phyloP scores from a whole-genome alignment of 2,329 filamentous ascomycete species.

The Nothopassalora personata region DNA sequence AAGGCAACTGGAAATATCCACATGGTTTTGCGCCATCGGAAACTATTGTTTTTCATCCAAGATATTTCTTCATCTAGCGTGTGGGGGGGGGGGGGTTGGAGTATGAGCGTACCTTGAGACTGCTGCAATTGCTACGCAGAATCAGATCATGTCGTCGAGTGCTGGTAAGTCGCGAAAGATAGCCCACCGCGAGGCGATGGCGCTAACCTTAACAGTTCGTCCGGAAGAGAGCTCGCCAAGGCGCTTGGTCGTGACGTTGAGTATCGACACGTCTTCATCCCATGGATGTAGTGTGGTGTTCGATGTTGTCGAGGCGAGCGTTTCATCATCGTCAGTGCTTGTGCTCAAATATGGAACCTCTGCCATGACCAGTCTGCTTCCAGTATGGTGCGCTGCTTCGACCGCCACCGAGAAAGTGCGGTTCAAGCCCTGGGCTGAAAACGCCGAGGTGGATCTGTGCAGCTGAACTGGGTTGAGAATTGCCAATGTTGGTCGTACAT shows the following conservation, averaged over 20 bases:
- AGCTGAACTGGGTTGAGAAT: conserved; percentile 61
- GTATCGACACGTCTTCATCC: conserved; percentile 44
- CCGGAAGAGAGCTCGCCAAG: conserved; percentile 40
- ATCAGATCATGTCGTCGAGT: conserved; percentile 2
- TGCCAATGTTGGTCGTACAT: conserved; percentile 47
- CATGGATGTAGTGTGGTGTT: conserved; percentile 30
- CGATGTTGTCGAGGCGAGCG: neutral
- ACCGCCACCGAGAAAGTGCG: conserved; percentile 58
- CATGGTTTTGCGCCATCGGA: conserved; percentile 1
- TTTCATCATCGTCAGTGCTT: neutral
- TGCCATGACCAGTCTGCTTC: conserved; percentile 37
- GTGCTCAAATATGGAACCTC: conserved; percentile 26
- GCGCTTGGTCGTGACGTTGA: conserved; percentile 43
- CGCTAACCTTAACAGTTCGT: conserved; percentile 40
- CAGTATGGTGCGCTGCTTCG: conserved; percentile 49
- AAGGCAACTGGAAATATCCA: conserved; percentile 4
- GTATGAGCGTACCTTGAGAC: conserved; percentile 6
- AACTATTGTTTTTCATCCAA: neutral
- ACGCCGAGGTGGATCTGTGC: conserved; percentile 65
- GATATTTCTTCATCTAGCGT: conserved; percentile 1
- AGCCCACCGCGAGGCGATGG: conserved; percentile 44
- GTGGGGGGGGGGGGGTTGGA: neutral
- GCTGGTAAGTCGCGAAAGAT: conserved; percentile 22
- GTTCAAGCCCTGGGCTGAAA: conserved; percentile 68
- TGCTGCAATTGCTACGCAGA: no score